Evolutionary conservation across 352 stramenopile species (phyloP).

Genomic region (Stramenopiles sp.): DNA sequence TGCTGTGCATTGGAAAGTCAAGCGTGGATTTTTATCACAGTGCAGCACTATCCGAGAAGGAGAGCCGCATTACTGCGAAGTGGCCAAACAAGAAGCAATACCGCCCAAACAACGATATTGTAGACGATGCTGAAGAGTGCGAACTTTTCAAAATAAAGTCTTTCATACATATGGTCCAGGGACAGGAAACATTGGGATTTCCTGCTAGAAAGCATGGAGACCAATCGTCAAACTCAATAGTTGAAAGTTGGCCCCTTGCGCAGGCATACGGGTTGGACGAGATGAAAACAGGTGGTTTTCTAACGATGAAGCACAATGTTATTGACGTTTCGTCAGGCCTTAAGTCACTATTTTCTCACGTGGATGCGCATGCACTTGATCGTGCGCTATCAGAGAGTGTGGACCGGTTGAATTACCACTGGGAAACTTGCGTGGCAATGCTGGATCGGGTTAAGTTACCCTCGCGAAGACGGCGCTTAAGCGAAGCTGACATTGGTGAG

Average conservation of each 20-base stretch:
- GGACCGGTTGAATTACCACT: background rate
- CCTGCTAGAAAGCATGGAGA: background rate
- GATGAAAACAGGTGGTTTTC: background rate
- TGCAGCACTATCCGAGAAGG: background rate
- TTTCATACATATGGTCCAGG: background rate
- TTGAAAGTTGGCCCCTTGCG: background rate
- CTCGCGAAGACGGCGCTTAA: background rate
- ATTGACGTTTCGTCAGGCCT: background rate
- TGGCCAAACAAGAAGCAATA: background rate
- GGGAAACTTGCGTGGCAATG: background rate
- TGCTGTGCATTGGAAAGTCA: background rate
- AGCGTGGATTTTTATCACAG: background rate
- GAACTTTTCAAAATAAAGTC: background rate
- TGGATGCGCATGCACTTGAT: background rate
- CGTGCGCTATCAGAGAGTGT: background rate
- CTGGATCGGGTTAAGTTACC: background rate
- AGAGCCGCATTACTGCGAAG: background rate
- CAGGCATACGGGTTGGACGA: background rate
- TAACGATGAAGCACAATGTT: background rate
- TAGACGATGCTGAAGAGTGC: background rate
- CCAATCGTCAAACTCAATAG: background rate
- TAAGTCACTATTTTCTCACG: background rate
- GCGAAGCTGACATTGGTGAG: background rate
- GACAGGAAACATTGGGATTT: background rate
- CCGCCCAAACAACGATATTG: background rate